Percentiles rank a stretch among this genome's conserved stretches.
These are phyloP conservation scores for Penicillium sp. DNA, from an alignment of 2,329 filamentous ascomycete genomes.

Conservation along the genomic window DNA sequence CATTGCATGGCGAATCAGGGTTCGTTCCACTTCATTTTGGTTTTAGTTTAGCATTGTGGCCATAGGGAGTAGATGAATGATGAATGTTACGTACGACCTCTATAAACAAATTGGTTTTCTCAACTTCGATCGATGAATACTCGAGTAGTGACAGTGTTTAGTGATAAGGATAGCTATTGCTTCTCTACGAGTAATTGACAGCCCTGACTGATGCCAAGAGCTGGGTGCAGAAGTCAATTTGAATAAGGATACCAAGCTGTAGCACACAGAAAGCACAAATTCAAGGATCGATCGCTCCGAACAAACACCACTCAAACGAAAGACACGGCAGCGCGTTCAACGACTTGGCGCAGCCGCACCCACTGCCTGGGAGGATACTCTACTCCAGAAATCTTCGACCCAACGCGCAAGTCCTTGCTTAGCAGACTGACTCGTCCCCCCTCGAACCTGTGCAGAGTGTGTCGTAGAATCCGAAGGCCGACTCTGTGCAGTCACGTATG, in stretches of 20 bases:
- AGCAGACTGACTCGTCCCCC: background rate
- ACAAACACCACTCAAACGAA: background rate
- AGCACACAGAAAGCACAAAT: background rate
- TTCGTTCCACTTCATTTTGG: background rate
- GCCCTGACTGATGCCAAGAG: background rate
- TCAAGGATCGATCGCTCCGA: background rate
- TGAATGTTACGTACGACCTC: background rate
- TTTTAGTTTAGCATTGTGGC: background rate
- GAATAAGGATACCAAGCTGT: background rate
- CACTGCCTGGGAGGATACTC: background rate
- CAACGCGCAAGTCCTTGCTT: background rate
- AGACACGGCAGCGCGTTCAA: background rate
- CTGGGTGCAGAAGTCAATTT: background rate
- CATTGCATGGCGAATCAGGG: slow-evolving; percentile 11
- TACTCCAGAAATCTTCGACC: background rate
- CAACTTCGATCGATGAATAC: background rate
- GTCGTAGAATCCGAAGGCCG: slow-evolving; percentile 2
- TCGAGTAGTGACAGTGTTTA: background rate
- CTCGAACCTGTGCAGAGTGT: background rate
- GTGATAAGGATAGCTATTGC: background rate
- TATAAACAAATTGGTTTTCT: background rate
- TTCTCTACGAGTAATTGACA: background rate
- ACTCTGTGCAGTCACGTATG: slow-evolving; percentile 21
- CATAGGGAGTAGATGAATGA: slow-evolving; percentile 9
- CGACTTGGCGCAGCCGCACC: background rate